Conservation (phyloP, 768 basidiomycete species). For the Collybiopsis luxurians region DNA sequence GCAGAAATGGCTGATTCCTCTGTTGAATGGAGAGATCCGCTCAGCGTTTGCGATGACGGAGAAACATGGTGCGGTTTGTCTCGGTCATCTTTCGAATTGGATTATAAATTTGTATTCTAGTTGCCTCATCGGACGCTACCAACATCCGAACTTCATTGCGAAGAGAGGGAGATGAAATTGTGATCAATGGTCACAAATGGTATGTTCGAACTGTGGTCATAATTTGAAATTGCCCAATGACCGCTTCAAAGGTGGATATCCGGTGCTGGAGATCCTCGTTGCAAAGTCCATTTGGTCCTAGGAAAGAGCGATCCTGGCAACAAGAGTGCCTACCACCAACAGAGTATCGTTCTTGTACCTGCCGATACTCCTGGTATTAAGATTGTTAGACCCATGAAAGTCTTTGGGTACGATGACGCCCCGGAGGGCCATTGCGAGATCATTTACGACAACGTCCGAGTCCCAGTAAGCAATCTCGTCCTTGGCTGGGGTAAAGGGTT, state of each 20-base stretch:
- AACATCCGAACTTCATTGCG: slow-evolving; percentile 89
- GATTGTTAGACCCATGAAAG: slow-evolving; percentile 87
- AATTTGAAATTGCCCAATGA: background rate
- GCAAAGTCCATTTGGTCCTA: slow-evolving; percentile 88
- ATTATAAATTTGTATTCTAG: slow-evolving; percentile 29
- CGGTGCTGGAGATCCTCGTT: slow-evolving; percentile 92
- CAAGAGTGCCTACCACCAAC: slow-evolving; percentile 72
- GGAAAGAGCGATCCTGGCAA: slow-evolving; percentile 91
- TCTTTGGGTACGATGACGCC: slow-evolving; percentile 94
- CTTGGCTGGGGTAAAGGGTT: slow-evolving; percentile 95
- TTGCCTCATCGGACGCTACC: slow-evolving; percentile 93
- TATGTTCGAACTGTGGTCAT: slow-evolving; percentile 21
- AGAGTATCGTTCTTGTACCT: slow-evolving; percentile 95
- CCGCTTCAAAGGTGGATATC: slow-evolving; percentile 81
- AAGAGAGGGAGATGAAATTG: slow-evolving; percentile 82
- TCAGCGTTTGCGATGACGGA: slow-evolving; percentile 98
- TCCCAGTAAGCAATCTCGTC: slow-evolving; percentile 80
- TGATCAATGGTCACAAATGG: slow-evolving; percentile 98
- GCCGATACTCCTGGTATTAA: slow-evolving; percentile 83
- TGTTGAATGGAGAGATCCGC: slow-evolving; percentile 90
- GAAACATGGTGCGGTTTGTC: slow-evolving; percentile 58
- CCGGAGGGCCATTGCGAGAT: slow-evolving; percentile 97
- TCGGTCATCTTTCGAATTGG: slow-evolving; percentile 7
- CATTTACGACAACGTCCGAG: slow-evolving; percentile 89
- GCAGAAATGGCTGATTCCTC: slow-evolving; percentile 82